Evolutionary conservation across 1,284 basidiomycete genomes (phyloP).

Genomic region (Apiotrichum laibachii): DNA sequence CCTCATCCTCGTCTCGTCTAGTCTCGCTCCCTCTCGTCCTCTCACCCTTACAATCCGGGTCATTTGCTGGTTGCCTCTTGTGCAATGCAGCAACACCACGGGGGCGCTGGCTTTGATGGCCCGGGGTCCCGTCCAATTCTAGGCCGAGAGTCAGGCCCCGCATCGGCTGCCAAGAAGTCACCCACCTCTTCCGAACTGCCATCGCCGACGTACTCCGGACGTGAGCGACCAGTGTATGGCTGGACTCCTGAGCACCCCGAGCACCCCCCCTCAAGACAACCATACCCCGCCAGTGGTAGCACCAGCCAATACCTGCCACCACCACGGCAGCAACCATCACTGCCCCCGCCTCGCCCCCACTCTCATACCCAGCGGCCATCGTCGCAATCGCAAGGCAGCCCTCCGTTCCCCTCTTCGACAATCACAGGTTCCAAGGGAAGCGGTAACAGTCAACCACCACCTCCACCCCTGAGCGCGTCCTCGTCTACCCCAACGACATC

Average conservation of each 20-base stretch:
- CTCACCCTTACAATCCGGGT: too few relatives aligned
- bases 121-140: slow-evolving; percentile 28
- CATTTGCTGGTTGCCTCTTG: not conserved
- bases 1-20: too few relatives aligned
- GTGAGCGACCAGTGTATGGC: not conserved
- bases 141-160: slow-evolving; percentile 18
- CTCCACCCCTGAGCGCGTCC: not conserved
- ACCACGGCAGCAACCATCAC: not conserved
- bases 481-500: slow-evolving; percentile 3
- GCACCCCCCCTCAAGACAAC: not conserved
- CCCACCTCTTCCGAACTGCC: not conserved
- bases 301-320: too few relatives aligned
- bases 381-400: not conserved
- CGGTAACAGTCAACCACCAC: not conserved
- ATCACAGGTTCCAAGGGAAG: not conserved
- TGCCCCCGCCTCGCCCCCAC: not conserved
- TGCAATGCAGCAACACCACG: slow-evolving; percentile 8
- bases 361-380: not conserved
- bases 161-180: not conserved
- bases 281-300: not conserved
- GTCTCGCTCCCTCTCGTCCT: too few relatives aligned
- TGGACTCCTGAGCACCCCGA: not conserved
- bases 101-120: slow-evolving; percentile 22
- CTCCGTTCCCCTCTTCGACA: not conserved
- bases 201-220: not conserved